Percentiles rank a stretch among this genome's conserved stretches.
Conservation (phyloP, 1,284 basidiomycete species). For the Boletus sp. region DNA sequence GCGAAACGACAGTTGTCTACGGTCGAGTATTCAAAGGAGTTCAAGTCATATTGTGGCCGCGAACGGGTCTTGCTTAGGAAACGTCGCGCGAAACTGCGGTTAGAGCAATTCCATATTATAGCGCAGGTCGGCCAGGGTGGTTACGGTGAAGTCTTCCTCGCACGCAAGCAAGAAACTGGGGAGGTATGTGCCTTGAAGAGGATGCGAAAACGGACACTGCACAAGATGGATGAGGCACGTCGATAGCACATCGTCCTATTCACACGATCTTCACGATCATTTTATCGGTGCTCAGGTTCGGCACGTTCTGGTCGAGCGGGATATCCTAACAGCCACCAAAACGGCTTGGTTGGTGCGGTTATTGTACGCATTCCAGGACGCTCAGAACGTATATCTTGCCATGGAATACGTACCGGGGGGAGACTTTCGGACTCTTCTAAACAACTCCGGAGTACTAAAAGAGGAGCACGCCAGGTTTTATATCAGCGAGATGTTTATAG, state of each 20-base stretch:
- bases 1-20: conserved; percentile 60
- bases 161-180: conserved; percentile 87
- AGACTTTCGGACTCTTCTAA: conserved; percentile 92
- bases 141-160: conserved; percentile 94
- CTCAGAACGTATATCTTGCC: conserved; percentile 86
- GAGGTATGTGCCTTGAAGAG: conserved; percentile 96
- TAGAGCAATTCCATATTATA: conserved; percentile 94
- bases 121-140: conserved; percentile 97
- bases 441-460: conserved; percentile 95
- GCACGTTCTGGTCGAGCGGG: conserved; percentile 94
- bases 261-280: conserved; percentile 4
- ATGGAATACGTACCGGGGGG: conserved; percentile 99
- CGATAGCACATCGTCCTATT: neutral
- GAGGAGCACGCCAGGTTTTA: conserved; percentile 95
- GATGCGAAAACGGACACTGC: conserved; percentile 89
- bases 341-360: conserved; percentile 93
- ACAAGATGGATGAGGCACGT: conserved; percentile 93
- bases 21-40: conserved; percentile 73
- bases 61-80: conserved; percentile 90
- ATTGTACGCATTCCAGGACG: conserved; percentile 94
- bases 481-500: conserved; percentile 94
- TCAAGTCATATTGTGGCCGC: conserved; percentile 87
- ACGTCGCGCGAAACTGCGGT: conserved; percentile 80
- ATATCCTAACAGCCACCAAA: conserved; percentile 94
- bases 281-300: conserved; percentile 56